Conservation (phyloP, 164 flowering plant species). For the Taxillus chinensis region DNA sequence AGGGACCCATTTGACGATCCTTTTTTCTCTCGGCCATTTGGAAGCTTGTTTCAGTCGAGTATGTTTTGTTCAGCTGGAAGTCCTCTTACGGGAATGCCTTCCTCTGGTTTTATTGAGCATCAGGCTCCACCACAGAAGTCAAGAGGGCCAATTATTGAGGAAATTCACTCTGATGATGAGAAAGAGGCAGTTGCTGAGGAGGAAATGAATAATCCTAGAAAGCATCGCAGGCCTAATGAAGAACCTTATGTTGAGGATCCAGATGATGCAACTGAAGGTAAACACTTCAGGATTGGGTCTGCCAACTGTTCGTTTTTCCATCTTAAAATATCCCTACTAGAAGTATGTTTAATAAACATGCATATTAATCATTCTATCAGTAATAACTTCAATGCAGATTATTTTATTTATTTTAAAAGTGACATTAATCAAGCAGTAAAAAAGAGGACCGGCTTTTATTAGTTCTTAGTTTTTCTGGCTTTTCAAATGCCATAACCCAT, state of each 20-base stretch:
- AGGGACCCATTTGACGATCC: conserved; percentile 82
- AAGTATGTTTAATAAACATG: too few species aligned
- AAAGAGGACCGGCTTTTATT: too few species aligned
- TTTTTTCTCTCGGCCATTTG: conserved; percentile 50
- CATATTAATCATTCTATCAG: too few species aligned
- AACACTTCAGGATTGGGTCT: too few species aligned
- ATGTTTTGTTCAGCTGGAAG: conserved; percentile 23
- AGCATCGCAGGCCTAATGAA: conserved; percentile 23
- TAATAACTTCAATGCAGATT: too few species aligned
- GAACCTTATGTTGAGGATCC: conserved; percentile 26
- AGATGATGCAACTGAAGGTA: conserved; percentile 30
- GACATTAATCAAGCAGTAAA: too few species aligned
- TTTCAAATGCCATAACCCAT: too few species aligned
- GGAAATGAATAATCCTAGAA: conserved; percentile 20
- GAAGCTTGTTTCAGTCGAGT: conserved; percentile 34
- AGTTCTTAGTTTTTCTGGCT: too few species aligned
- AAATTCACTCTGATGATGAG: conserved; percentile 37
- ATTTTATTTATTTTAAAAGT: too few species aligned
- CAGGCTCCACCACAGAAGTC: conserved; percentile 21
- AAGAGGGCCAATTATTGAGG: conserved; percentile 41
- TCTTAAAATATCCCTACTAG: too few species aligned
- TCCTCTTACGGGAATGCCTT: conserved; percentile 22
- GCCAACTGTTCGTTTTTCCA: too few species aligned
- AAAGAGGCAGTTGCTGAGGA: conserved; percentile 14
- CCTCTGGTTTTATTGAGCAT: conserved; percentile 21